phyloP scores from a whole-genome alignment of 305 asterid species.

The Solanum hybrid region DNA sequence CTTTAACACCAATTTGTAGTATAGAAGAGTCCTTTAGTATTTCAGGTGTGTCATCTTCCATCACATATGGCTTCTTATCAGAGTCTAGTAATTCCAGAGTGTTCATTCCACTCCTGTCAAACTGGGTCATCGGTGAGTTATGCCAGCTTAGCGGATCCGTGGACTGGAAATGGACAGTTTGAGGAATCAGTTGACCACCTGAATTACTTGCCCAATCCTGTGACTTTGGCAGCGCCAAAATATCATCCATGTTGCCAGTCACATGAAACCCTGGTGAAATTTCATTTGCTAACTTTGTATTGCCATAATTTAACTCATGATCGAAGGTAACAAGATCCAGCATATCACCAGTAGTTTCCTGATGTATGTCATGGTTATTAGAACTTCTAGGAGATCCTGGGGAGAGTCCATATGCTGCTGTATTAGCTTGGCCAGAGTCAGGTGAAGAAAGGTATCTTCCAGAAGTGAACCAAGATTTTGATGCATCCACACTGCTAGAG shows the following conservation, averaged over 20 bases:
- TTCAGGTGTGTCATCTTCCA: conserved; percentile 53
- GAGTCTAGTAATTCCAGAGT: conserved; percentile 21
- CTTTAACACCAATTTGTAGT: conserved; percentile 42
- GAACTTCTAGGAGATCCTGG: conserved; percentile 21
- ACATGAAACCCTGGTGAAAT: conserved; percentile 20
- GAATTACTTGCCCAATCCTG: conserved; percentile 23
- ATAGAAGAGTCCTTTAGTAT: conserved; percentile 40
- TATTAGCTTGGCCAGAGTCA: conserved; percentile 26
- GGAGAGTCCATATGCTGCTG: conserved; percentile 21
- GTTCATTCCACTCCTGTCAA: conserved; percentile 22
- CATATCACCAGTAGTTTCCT: conserved; percentile 20
- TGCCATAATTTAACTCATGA: conserved; percentile 26
- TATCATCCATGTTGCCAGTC: conserved; percentile 11
- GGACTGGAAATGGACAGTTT: conserved; percentile 23
- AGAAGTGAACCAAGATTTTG: conserved; percentile 38
- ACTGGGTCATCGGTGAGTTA: conserved; percentile 40
- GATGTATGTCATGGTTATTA: conserved; percentile 22
- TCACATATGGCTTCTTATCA: conserved; percentile 14
- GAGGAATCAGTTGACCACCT: conserved; percentile 20
- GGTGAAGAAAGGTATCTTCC: conserved; percentile 39
- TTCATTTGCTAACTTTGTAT: conserved; percentile 19
- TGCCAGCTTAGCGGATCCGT: conserved; percentile 31
- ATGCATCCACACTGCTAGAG: conserved; percentile 38
- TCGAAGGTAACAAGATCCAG: conserved; percentile 32
- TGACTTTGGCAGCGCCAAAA: conserved; percentile 19